These are phyloP conservation scores for Coemansia sp. DNA, from an alignment of 371 early-diverging fungal species.

Conservation along the genomic window DNA sequence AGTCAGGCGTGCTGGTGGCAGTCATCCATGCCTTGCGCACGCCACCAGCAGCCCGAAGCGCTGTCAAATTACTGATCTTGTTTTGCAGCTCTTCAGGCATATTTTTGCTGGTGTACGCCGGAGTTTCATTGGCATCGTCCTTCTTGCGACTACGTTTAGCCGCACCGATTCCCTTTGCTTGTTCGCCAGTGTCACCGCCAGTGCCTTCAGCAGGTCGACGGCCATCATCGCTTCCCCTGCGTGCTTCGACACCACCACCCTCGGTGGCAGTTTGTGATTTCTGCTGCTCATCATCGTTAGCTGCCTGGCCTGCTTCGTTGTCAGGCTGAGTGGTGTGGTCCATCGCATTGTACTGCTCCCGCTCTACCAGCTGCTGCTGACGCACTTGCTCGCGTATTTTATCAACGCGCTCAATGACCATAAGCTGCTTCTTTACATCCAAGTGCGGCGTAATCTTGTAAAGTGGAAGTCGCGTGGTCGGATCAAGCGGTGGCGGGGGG, in stretches of 20 bases:
- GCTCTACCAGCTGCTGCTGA: constrained; percentile 6
- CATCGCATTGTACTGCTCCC: constrained; percentile 16
- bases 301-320: neutral
- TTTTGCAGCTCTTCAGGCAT: constrained; percentile 71
- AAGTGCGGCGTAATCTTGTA: constrained; percentile 66
- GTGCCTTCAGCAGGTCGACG: neutral
- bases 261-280: neutral
- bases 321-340: constrained; percentile 14
- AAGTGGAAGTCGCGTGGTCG: constrained; percentile 60
- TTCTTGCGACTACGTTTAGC: constrained; percentile 61
- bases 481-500: constrained; percentile 63
- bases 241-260: constrained; percentile 55
- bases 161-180: constrained; percentile 12
- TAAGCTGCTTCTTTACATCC: constrained; percentile 70
- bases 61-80: constrained; percentile 71
- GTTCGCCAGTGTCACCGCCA: constrained; percentile 14
- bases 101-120: constrained; percentile 60
- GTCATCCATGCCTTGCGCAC: constrained; percentile 76
- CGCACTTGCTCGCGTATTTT: constrained; percentile 56
- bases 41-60: constrained; percentile 72
- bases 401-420: constrained; percentile 73
- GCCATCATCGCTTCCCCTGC: constrained; percentile 49
- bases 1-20: constrained; percentile 40
- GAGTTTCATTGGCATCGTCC: constrained; percentile 55
- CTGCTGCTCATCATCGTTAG: constrained; percentile 5